Conservation (phyloP, 1,139 yeast species). For the Kodamaea suecica region DNA sequence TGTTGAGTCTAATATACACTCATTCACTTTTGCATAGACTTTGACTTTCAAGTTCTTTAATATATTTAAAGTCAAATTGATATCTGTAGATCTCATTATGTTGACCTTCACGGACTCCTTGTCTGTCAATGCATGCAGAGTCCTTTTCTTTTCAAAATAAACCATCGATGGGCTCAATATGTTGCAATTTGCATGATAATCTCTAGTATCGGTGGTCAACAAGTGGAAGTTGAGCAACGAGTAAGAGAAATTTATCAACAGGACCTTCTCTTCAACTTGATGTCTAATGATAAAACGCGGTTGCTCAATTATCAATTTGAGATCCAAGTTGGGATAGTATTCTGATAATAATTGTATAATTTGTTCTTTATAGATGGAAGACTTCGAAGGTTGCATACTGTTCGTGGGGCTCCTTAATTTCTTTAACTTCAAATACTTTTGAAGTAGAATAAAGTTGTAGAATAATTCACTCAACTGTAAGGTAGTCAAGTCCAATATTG, state of each 20-base stretch:
- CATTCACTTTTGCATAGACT: constrained; percentile 21
- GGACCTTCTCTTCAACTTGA: constrained; percentile 22
- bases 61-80: constrained; percentile 26
- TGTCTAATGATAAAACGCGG: constrained; percentile 41
- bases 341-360: constrained; percentile 32
- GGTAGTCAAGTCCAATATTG: constrained; percentile 49
- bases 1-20: constrained; percentile 25
- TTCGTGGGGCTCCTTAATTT: constrained; percentile 14
- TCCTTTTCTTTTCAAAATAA: constrained; percentile 27
- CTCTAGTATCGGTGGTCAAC: constrained; percentile 32
- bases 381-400: neutral
- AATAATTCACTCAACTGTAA: constrained; percentile 39
- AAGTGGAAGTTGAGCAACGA: constrained; percentile 39
- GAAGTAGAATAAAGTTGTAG: constrained; percentile 33
- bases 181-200: constrained; percentile 37
- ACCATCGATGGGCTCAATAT: constrained; percentile 33
- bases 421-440: constrained; percentile 30
- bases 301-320: constrained; percentile 42
- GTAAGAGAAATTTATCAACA: constrained; percentile 35
- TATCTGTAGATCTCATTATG: constrained; percentile 21
- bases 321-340: constrained; percentile 41
- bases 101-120: constrained; percentile 15
- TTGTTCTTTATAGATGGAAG: constrained; percentile 8
- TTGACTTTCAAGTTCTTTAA: constrained; percentile 31
- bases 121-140: constrained; percentile 3